Conservation (phyloP, 164 flowering plant genomes). For the Stephania japonica region DNA sequence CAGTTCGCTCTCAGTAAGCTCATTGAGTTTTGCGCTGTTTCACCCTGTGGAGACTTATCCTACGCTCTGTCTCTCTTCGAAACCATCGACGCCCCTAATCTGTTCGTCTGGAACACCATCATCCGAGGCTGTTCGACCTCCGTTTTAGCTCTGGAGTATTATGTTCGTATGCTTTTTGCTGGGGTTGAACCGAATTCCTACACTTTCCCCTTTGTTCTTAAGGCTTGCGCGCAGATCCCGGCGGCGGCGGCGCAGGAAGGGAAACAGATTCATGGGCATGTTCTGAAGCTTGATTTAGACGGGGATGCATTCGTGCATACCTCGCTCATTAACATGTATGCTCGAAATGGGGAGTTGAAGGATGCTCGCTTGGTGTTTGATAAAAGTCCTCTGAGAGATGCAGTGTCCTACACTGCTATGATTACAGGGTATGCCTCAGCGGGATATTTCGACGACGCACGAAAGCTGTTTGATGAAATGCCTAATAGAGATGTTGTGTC, state of each 20-base stretch:
- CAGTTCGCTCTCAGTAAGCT: slow-evolving; percentile 64
- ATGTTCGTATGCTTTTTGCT: slow-evolving; percentile 38
- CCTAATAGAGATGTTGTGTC: slow-evolving; percentile 60
- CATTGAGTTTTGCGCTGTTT: slow-evolving; percentile 55
- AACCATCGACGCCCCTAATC: slow-evolving; percentile 49
- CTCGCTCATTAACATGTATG: slow-evolving; percentile 66
- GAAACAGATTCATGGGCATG: slow-evolving; percentile 55
- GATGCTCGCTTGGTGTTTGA: slow-evolving; percentile 59
- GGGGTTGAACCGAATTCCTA: slow-evolving; percentile 58
- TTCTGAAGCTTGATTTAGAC: slow-evolving; percentile 53
- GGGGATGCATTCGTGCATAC: slow-evolving; percentile 54
- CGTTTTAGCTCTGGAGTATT: slow-evolving; percentile 28
- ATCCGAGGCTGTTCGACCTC: slow-evolving; percentile 49
- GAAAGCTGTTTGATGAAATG: slow-evolving; percentile 55
- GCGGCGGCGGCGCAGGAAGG: slow-evolving; percentile 33
- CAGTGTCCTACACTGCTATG: slow-evolving; percentile 62
- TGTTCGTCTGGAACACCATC: slow-evolving; percentile 57
- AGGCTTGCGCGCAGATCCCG: slow-evolving; percentile 40
- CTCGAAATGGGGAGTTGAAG: slow-evolving; percentile 45
- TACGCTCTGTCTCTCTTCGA: slow-evolving; percentile 54
- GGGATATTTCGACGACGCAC: slow-evolving; percentile 58
- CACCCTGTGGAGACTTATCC: slow-evolving; percentile 44
- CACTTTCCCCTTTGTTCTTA: slow-evolving; percentile 69
- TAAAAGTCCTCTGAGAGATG: slow-evolving; percentile 43
- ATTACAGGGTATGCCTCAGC: slow-evolving; percentile 45